Conservation (phyloP, 1,139 yeast genomes). For the Lodderomyces theae region DNA sequence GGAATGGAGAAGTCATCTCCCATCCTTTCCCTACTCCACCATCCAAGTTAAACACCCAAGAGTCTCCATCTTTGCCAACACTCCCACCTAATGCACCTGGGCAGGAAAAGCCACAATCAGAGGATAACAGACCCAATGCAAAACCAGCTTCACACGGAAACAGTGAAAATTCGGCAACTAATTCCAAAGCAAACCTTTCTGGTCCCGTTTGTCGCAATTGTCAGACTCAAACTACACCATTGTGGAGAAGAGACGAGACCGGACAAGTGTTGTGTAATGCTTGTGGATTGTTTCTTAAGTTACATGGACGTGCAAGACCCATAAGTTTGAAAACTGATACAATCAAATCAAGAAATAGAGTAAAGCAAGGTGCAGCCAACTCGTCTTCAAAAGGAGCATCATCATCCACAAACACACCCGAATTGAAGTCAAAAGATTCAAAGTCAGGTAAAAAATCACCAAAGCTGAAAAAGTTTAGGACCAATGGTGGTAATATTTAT, state of each 20-base stretch:
- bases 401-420: constrained; percentile 42
- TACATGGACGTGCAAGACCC: constrained; percentile 92
- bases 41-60: constrained; percentile 9
- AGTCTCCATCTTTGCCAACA: constrained; percentile 6
- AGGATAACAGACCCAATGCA: constrained; percentile 39
- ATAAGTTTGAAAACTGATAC: constrained; percentile 88
- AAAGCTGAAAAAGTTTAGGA: constrained; percentile 25
- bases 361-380: constrained; percentile 42
- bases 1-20: constrained; percentile 6
- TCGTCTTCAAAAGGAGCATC: constrained; percentile 2
- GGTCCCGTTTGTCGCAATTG: constrained; percentile 86
- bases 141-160: constrained; percentile 44
- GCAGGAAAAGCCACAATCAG: constrained; percentile 1
- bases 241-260: constrained; percentile 92
- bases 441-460: constrained; percentile 32
- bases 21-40: constrained; percentile 16
- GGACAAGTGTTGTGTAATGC: constrained; percentile 96
- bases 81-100: constrained; percentile 4
- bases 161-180: constrained; percentile 37
- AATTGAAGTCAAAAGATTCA: constrained; percentile 39
- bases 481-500: constrained; percentile 11
- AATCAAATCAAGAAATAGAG: constrained; percentile 84
- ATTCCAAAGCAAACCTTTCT: constrained; percentile 49
- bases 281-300: constrained; percentile 85
- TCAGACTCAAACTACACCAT: constrained; percentile 86